Base-by-base conservation (phyloP, 108 stramenopile species). In the Pseudonitzschia multistriata region DNA sequence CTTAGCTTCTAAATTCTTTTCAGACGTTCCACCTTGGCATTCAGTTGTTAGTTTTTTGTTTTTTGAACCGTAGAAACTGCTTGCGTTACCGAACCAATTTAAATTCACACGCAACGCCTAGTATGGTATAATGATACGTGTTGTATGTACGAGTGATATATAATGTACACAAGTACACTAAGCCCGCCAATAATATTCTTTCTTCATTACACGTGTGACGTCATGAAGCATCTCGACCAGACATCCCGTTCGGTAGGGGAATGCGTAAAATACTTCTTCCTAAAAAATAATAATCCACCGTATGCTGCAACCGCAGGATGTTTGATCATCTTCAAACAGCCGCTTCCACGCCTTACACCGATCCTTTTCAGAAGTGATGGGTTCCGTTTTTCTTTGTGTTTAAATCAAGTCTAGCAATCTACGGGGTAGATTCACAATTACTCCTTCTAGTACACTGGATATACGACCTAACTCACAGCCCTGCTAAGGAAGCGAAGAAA, bases 151-250 rank as follows among this genome's bases (percentile, higher is more conserved):
- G n/a, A n/a, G n/a, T n/a, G n/a, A n/a, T n/a, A n/a, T n/a, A n/a
- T n/a, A n/a, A n/a, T n/a, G n/a, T n/a, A n/a, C n/a, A n/a, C n/a
- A n/a, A n/a, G n/a, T 37, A 37, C 37, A 37, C 37, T 8, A 37
- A 37, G n/a, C n/a, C n/a, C 37, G 37, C 7, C 10, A 39, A 10
- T 39, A 39, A 39, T 39, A 39, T 39, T 39, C 49, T 3, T 49
- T 21, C n/a, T 15, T 17, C 15, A 3, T 52, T 52, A 52, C 50
- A 52, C 50, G 50, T 52, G 50, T 52, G 50, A 52, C 50, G 50
- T 52, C 50, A 52, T 25, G 50, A 52, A 52, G 50, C 24, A 25
- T 52, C 11, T 24, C 25, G 5, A 4, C 50, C 50, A 52, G 24
- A 22, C 50, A 25, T 52, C 50, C 2, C 11, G 2, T 24, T 1